Evolutionary conservation across 2,329 filamentous ascomycete genomes (phyloP).

Genomic region (Lecanicillium sp.): DNA sequence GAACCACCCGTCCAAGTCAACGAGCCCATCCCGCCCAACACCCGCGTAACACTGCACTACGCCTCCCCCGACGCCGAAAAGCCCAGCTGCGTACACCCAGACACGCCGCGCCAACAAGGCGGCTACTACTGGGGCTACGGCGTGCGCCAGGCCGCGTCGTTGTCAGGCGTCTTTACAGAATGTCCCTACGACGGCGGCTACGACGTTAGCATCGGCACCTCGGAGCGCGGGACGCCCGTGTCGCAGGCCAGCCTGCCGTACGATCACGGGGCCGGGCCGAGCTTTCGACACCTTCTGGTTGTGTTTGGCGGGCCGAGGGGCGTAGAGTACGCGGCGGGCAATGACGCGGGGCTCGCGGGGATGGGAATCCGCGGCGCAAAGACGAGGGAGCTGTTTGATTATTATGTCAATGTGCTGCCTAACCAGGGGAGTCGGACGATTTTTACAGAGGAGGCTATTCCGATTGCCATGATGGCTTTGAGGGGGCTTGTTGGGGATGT

Average conservation of each 20-base stretch:
- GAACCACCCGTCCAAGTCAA: constrained; percentile 44
- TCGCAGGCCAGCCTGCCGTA: constrained; percentile 35
- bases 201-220: constrained; percentile 75
- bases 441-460: constrained; percentile 74
- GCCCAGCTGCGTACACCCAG: constrained; percentile 56
- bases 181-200: constrained; percentile 69
- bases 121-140: constrained; percentile 86
- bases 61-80: constrained; percentile 34
- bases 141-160: constrained; percentile 55
- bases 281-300: constrained; percentile 64
- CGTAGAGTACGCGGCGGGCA: constrained; percentile 65
- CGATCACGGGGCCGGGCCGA: constrained; percentile 21
- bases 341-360: constrained; percentile 43
- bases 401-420: constrained; percentile 75
- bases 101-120: constrained; percentile 60
- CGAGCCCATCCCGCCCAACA: constrained; percentile 57
- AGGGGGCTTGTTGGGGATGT: constrained; percentile 44
- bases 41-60: constrained; percentile 66
- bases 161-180: constrained; percentile 72
- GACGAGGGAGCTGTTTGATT: constrained; percentile 67
- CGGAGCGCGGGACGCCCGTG: constrained; percentile 58
- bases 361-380: constrained; percentile 57
- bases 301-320: constrained; percentile 77
- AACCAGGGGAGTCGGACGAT: constrained; percentile 77
- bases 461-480: constrained; percentile 64